Conservation (phyloP, 2,329 filamentous ascomycete genomes). For the Juglanconis juglandina region DNA sequence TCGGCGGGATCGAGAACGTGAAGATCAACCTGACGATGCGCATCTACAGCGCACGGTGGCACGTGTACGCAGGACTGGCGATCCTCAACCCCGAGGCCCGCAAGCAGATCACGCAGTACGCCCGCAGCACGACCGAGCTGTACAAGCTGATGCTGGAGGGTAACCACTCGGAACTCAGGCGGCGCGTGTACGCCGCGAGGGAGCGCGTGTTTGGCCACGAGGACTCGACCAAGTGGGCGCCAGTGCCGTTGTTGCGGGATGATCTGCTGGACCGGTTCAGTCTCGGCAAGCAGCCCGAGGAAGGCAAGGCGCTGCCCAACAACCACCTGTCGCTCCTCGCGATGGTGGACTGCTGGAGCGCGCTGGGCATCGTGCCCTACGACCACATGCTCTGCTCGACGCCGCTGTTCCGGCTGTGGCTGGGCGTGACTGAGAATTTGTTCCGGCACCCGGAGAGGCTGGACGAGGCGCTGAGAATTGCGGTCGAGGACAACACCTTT, state of each 20-base stretch:
- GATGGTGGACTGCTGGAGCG: constrained; percentile 98
- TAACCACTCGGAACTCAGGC: constrained; percentile 68
- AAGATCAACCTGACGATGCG: constrained; percentile 98
- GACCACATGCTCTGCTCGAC: constrained; percentile 99
- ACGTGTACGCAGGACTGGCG: constrained; percentile 95
- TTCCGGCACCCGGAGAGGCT: constrained; percentile 80
- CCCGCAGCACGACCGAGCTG: constrained; percentile 83
- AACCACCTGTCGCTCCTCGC: constrained; percentile 91
- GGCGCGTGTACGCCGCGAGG: constrained; percentile 61
- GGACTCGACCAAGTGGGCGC: constrained; percentile 57
- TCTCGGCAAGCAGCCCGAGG: constrained; percentile 59
- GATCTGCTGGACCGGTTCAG: constrained; percentile 86
- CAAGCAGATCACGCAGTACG: constrained; percentile 92
- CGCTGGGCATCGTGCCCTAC: constrained; percentile 88
- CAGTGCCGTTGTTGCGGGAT: constrained; percentile 71
- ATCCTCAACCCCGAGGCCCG: constrained; percentile 93
- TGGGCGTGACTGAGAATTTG: constrained; percentile 94
- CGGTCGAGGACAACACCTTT: constrained; percentile 86
- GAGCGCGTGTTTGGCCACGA: constrained; percentile 74
- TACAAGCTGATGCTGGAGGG: constrained; percentile 97
- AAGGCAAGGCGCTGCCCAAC: constrained; percentile 61
- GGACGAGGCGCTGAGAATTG: constrained; percentile 79
- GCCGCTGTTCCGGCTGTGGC: constrained; percentile 91
- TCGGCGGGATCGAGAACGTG: constrained; percentile 97
- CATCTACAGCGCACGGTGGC: constrained; percentile 99